Evolutionary conservation across 2,329 filamentous ascomycete species (phyloP).

Genomic region (Metarhizium anisopliae): DNA sequence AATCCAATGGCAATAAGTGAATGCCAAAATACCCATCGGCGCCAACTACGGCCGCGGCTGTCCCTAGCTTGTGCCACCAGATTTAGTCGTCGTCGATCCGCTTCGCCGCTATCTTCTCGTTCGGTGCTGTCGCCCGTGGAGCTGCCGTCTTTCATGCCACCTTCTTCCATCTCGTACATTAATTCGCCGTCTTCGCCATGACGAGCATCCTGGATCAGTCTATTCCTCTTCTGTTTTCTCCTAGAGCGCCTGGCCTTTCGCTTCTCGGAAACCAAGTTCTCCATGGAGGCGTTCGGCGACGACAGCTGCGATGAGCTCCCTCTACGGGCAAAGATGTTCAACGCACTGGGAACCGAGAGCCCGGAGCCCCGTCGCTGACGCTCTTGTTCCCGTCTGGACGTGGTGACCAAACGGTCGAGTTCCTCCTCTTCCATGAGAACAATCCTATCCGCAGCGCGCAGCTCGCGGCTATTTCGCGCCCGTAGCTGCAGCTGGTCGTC

Average conservation of each 20-base stretch:
- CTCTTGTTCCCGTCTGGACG: conserved; percentile 40
- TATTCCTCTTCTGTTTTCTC: conserved; percentile 44
- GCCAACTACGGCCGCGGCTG: conserved; percentile 43
- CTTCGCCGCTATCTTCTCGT: conserved; percentile 48
- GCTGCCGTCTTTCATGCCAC: conserved; percentile 59
- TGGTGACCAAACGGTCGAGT: conserved; percentile 49
- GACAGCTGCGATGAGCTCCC: conserved; percentile 24
- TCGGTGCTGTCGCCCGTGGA: conserved; percentile 54
- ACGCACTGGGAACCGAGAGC: conserved; percentile 40
- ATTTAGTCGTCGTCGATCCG: conserved; percentile 44
- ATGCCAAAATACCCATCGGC: conserved; percentile 45
- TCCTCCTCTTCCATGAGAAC: conserved; percentile 72
- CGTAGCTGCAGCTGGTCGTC: conserved; percentile 60
- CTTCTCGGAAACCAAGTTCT: conserved; percentile 41
- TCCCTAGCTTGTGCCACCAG: conserved; percentile 37
- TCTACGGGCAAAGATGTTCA: conserved; percentile 33
- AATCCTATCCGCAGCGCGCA: conserved; percentile 59
- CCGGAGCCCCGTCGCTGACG: conserved; percentile 40
- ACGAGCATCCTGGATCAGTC: conserved; percentile 41
- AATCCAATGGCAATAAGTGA: conserved; percentile 43
- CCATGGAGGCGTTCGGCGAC: conserved; percentile 34
- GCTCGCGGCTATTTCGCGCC: conserved; percentile 59
- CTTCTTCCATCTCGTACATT: conserved; percentile 89
- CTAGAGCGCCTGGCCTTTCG: conserved; percentile 39
- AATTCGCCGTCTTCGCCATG: conserved; percentile 64